phyloP scores from a whole-genome alignment of 208 protist species.

The Crithidia bombi region DNA sequence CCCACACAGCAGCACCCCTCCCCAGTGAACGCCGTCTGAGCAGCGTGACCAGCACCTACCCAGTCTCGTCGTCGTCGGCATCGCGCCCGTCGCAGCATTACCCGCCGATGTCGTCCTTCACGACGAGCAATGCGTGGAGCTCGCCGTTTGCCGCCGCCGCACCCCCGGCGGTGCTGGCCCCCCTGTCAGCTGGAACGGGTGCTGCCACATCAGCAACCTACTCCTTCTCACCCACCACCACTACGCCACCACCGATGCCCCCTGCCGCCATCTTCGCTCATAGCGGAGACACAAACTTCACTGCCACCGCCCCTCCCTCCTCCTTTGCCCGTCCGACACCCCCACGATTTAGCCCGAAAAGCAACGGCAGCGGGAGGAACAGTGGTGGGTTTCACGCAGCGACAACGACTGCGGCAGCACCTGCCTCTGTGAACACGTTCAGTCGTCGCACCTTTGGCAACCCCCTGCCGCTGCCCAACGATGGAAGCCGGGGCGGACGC shows the following conservation, averaged over 20 bases:
- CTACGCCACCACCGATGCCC: conserved; percentile 14
- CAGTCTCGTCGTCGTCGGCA: not conserved
- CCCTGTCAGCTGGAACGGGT: conserved; percentile 3
- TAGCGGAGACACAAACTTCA: conserved; percentile 2
- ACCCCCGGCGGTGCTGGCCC: conserved; percentile 25
- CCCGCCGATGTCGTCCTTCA: conserved; percentile 1
- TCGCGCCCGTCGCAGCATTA: not conserved
- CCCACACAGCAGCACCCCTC: not conserved
- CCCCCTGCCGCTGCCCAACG: not conserved
- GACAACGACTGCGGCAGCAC: not conserved
- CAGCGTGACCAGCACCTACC: conserved; percentile 5
- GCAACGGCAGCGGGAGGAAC: not conserved
- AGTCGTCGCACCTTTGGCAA: conserved; percentile 53
- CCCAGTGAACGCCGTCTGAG: not conserved
- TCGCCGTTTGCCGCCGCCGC: not conserved
- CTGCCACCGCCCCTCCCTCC: conserved; percentile 23
- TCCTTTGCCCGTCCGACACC: not conserved
- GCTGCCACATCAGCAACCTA: not conserved
- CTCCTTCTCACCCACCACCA: not conserved
- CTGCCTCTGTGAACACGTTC: conserved; percentile 34
- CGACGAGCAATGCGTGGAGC: conserved; percentile 11
- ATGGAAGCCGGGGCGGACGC: not conserved
- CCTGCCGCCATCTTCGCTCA: conserved; percentile 19
- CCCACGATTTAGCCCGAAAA: not conserved
- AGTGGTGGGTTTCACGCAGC: not conserved